Percentiles rank a stretch among this genome's conserved stretches.
Evolutionary conservation across 352 stramenopile genomes (phyloP).

Genomic region (Phytophthora pseudosyringae): DNA sequence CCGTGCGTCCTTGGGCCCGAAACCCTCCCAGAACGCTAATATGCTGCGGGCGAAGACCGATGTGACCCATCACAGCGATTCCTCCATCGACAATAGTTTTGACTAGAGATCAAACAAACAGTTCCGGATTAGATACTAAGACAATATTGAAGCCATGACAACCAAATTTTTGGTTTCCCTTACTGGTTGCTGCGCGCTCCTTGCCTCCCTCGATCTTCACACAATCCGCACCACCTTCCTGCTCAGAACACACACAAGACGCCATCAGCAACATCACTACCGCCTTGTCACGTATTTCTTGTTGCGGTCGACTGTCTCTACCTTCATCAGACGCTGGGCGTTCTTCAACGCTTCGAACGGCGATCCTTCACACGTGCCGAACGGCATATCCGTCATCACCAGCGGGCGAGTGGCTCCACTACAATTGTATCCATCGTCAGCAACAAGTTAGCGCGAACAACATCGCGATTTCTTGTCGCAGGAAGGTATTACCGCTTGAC

Average conservation of each 20-base stretch:
- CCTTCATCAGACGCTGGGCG: constrained; percentile 94
- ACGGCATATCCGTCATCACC: constrained; percentile 98
- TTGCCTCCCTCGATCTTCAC: constrained; percentile 98
- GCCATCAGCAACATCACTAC: background rate
- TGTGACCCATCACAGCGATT: constrained; percentile 98
- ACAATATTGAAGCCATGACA: background rate
- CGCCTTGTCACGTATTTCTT: background rate
- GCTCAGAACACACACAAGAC: background rate
- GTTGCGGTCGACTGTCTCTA: background rate
- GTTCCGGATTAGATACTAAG: too few relatives aligned
- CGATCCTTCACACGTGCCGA: constrained; percentile 96
- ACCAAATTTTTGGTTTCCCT: background rate
- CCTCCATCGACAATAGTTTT: constrained; percentile 76
- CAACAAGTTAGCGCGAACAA: too few relatives aligned
- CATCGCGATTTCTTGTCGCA: background rate
- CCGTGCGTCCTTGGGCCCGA: constrained; percentile 95
- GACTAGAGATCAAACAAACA: constrained; percentile 40
- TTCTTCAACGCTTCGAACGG: constrained; percentile 94
- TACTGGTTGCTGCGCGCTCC: constrained; percentile 79
- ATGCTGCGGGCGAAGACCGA: constrained; percentile 97
- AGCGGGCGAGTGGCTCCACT: constrained; percentile 88
- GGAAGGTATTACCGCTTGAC: constrained; percentile 85
- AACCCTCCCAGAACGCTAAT: constrained; percentile 97
- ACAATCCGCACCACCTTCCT: constrained; percentile 97
- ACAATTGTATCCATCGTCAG: constrained; percentile 1